Percentiles rank a stretch among this genome's conserved stretches.
Evolutionary conservation across 2,329 filamentous ascomycete genomes (phyloP).

Genomic region (Scortechinia acanthostroma): DNA sequence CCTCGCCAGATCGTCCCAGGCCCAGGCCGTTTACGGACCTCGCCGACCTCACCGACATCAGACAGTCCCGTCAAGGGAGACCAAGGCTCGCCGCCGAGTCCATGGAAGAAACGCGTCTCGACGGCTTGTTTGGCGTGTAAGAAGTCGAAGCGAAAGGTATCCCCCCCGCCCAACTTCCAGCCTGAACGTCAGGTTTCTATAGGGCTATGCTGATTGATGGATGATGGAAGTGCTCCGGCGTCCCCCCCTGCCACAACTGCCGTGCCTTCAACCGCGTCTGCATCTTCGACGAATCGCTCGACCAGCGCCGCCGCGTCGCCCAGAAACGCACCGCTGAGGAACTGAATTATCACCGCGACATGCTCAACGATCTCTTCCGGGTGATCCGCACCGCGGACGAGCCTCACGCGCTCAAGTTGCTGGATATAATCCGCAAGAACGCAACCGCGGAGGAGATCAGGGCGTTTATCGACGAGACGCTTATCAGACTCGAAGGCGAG

Average conservation of each 20-base stretch:
- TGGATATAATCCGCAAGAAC: background rate
- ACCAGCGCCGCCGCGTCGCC: background rate
- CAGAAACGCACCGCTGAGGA: conserved; percentile 6
- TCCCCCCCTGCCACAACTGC: background rate
- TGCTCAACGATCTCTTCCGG: background rate
- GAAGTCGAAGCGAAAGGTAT: conserved; percentile 26
- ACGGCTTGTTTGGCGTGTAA: conserved; percentile 27
- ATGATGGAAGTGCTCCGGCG: background rate
- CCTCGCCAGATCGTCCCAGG: too few species aligned
- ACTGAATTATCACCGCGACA: conserved; percentile 9
- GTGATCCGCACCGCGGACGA: background rate
- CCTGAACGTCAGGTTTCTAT: background rate
- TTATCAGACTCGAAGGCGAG: background rate
- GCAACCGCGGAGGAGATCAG: background rate
- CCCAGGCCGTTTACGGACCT: too few species aligned
- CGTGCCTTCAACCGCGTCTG: background rate
- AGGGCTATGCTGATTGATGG: background rate
- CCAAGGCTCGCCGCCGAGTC: conserved; percentile 6
- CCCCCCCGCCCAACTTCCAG: background rate
- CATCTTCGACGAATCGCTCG: conserved; percentile 1
- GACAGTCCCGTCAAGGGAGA: background rate
- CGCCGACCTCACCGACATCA: too few species aligned
- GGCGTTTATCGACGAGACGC: background rate
- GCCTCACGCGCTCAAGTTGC: background rate
- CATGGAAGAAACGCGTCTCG: conserved; percentile 24